Percentiles rank a stretch among this genome's conserved stretches.
Conservation (phyloP, 2,329 filamentous ascomycete genomes). For the Neopestalotiopsis sp. region DNA sequence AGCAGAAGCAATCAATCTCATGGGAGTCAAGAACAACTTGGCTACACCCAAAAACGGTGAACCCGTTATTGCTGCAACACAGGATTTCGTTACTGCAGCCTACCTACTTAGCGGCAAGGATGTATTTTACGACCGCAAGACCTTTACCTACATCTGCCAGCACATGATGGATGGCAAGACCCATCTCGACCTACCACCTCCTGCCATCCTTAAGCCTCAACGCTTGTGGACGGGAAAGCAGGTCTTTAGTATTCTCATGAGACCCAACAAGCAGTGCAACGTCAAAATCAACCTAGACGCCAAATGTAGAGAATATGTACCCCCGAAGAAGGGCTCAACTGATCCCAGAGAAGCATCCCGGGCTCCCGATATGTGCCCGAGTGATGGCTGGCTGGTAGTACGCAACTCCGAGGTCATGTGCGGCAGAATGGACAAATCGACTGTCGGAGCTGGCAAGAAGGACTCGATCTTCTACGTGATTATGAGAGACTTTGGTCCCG, state of each 20-base stretch:
- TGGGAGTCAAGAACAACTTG: constrained; percentile 97
- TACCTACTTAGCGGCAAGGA: constrained; percentile 93
- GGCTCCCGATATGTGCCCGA: constrained; percentile 75
- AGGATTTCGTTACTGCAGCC: constrained; percentile 97
- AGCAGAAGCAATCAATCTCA: constrained; percentile 91
- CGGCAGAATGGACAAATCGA: constrained; percentile 96
- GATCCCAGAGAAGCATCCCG: constrained; percentile 51
- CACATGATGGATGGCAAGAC: constrained; percentile 89
- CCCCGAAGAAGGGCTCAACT: constrained; percentile 53
- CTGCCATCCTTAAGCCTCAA: constrained; percentile 83
- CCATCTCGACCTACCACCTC: constrained; percentile 83
- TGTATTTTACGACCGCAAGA: constrained; percentile 85
- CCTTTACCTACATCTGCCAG: constrained; percentile 87
- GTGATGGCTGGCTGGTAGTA: constrained; percentile 90
- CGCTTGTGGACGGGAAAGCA: constrained; percentile 97
- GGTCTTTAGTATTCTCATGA: constrained; percentile 89
- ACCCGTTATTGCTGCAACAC: constrained; percentile 97
- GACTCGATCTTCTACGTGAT: constrained; percentile 98
- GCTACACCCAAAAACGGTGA: constrained; percentile 97
- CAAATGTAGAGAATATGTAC: constrained; percentile 77
- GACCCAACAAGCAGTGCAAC: constrained; percentile 81
- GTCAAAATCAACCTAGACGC: constrained; percentile 93
- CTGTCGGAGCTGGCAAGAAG: constrained; percentile 96
- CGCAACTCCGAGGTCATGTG: constrained; percentile 98
- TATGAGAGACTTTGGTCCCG: constrained; percentile 90